Conservation (phyloP, 73 alveolate genomes). For the Paramecium sexaurelia region DNA sequence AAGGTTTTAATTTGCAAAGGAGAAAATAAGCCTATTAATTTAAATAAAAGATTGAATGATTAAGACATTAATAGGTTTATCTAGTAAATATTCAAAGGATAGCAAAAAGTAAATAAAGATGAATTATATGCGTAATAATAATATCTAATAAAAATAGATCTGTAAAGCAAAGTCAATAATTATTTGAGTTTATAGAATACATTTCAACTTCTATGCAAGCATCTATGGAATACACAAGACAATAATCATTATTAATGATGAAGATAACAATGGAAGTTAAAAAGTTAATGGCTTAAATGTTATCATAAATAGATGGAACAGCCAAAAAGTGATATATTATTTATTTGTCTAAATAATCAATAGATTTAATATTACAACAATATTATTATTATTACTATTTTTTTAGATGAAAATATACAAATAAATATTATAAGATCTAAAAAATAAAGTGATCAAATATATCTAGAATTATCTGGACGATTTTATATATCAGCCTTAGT, state of each 20-base stretch:
- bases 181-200: constrained; percentile 17
- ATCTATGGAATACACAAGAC: constrained; percentile 30
- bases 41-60: constrained; percentile 52
- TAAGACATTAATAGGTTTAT: constrained; percentile 19
- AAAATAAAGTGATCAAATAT: not conserved
- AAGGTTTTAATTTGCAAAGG: constrained; percentile 43
- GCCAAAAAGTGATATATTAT: constrained; percentile 19
- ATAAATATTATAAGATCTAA: not conserved
- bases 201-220: constrained; percentile 11
- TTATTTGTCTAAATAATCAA: not conserved
- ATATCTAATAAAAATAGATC: not conserved
- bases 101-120: constrained; percentile 25
- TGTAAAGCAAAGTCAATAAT: not conserved
- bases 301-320: not conserved
- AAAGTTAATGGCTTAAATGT: constrained; percentile 33
- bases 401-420: not conserved
- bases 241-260: constrained; percentile 34
- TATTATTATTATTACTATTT: no score
- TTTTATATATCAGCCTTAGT: not conserved
- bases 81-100: not conserved
- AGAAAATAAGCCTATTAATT: not conserved
- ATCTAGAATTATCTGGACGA: not conserved
- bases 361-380: not conserved
- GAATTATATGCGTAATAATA: constrained; percentile 15
- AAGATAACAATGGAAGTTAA: constrained; percentile 51